Evolutionary conservation across 2,329 filamentous ascomycete species (phyloP).

Genomic region (Cucurbitaria berberidis): DNA sequence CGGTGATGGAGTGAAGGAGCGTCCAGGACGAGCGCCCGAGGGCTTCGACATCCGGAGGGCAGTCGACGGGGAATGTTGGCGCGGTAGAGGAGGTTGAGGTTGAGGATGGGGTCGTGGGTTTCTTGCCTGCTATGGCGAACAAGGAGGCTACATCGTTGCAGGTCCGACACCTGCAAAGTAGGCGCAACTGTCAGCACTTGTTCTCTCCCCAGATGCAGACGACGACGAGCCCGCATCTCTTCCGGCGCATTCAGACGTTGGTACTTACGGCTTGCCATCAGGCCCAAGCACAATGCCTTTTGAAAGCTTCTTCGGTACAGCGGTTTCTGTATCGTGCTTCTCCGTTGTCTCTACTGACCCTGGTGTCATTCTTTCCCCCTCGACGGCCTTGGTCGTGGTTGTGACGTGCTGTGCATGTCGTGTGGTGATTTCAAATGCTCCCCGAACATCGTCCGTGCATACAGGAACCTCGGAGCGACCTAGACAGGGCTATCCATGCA

Average conservation of each 20-base stretch:
- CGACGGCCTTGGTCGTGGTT: not conserved
- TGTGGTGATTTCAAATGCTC: slow-evolving; percentile 30
- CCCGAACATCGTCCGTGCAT: slow-evolving; percentile 12
- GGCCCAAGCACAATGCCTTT: slow-evolving; percentile 77
- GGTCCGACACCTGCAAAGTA: slow-evolving; percentile 66
- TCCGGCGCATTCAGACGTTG: slow-evolving; percentile 19
- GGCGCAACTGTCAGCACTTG: slow-evolving; percentile 1
- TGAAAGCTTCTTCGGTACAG: slow-evolving; percentile 62
- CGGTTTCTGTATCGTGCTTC: slow-evolving; percentile 35
- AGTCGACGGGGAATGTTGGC: slow-evolving; percentile 64
- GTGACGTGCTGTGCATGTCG: slow-evolving; percentile 1
- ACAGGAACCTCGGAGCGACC: slow-evolving; percentile 17
- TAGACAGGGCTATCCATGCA: slow-evolving; percentile 15
- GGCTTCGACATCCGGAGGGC: slow-evolving; percentile 86
- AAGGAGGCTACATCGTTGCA: slow-evolving; percentile 70
- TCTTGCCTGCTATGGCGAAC: slow-evolving; percentile 59
- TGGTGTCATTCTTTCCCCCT: slow-evolving; percentile 26
- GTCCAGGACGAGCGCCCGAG: slow-evolving; percentile 93
- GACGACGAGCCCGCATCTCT: not conserved
- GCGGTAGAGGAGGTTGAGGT: slow-evolving; percentile 45
- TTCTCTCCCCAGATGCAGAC: not conserved
- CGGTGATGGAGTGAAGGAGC: slow-evolving; percentile 88
- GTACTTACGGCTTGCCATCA: slow-evolving; percentile 81
- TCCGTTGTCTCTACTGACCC: slow-evolving; percentile 28
- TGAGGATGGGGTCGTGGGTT: slow-evolving; percentile 38